Evolutionary conservation across 371 early-diverging fungal species (phyloP).

Genomic region (Mucor indicus): DNA sequence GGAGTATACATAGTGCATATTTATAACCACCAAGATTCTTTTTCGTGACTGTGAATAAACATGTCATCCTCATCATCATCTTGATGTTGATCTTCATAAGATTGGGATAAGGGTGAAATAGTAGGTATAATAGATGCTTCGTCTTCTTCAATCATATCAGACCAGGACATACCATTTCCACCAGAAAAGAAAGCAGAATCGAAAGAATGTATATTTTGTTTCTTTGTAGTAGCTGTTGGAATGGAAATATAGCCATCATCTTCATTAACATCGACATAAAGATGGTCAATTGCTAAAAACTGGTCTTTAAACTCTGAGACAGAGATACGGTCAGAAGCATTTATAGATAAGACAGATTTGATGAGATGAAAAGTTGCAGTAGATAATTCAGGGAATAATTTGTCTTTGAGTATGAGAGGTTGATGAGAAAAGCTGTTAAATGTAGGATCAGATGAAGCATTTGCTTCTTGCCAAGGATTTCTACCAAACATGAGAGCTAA

Average conservation of each 20-base stretch:
- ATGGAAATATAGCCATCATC: slow-evolving; percentile 32
- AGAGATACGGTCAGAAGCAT: slow-evolving; percentile 27
- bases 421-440: slow-evolving; percentile 51
- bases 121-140: too few relatives aligned
- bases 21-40: too few relatives aligned
- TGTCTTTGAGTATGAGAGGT: slow-evolving; percentile 35
- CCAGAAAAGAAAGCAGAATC: slow-evolving; percentile 46
- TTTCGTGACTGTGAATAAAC: too few relatives aligned
- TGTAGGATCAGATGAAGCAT: slow-evolving; percentile 45
- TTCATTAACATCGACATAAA: slow-evolving; percentile 34
- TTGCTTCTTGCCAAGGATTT: slow-evolving; percentile 80
- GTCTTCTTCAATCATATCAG: slow-evolving; percentile 24
- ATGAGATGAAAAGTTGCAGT: slow-evolving; percentile 26
- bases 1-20: too few relatives aligned
- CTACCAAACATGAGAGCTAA: slow-evolving; percentile 72
- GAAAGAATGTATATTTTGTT: slow-evolving; percentile 23
- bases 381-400: slow-evolving; percentile 49
- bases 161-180: slow-evolving; percentile 35
- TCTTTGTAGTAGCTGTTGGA: slow-evolving; percentile 27
- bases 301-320: slow-evolving; percentile 30
- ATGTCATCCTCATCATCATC: too few relatives aligned
- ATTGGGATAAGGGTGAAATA: too few relatives aligned
- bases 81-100: too few relatives aligned
- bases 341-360: slow-evolving; percentile 15
- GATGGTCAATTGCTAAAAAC: slow-evolving; percentile 21